Evolutionary conservation across 2,329 filamentous ascomycete species (phyloP).

Genomic region (Zasmidium angulare): DNA sequence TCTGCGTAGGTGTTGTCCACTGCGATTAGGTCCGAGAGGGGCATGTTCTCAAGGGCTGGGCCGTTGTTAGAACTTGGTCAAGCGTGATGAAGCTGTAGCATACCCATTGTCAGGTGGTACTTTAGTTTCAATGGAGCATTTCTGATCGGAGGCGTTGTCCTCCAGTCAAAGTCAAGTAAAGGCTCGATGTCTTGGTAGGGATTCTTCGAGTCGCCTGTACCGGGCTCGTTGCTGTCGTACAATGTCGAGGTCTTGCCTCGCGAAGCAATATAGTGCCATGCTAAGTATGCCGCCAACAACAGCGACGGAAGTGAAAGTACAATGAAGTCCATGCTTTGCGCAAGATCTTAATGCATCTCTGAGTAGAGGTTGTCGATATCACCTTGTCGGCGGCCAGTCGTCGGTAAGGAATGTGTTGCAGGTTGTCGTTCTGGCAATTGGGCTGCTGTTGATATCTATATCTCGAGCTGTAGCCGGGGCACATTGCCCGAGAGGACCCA

Average conservation of each 20-base stretch:
- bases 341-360: background rate
- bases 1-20: slow-evolving; percentile 61
- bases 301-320: background rate
- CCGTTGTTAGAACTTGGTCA: background rate
- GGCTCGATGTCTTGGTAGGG: slow-evolving; percentile 46
- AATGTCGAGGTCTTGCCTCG: background rate
- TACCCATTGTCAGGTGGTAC: slow-evolving; percentile 65
- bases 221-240: background rate
- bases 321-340: background rate
- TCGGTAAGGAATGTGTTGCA: too few species aligned
- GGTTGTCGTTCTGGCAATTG: background rate
- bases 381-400: too few species aligned
- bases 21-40: slow-evolving; percentile 55
- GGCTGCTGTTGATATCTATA: background rate
- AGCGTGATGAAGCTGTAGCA: slow-evolving; percentile 8
- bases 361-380: background rate
- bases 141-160: slow-evolving; percentile 52
- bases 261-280: background rate
- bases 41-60: slow-evolving; percentile 53
- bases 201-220: slow-evolving; percentile 18
- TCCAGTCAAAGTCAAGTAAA: slow-evolving; percentile 52
- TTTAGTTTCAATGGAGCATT: slow-evolving; percentile 60
- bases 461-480: background rate
- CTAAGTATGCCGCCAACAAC: background rate
- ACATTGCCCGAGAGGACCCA: background rate